Percentiles rank a stretch among this genome's conserved stretches.
Conservation (phyloP, 164 flowering plant species). For the Warburgia ugandensis region DNA sequence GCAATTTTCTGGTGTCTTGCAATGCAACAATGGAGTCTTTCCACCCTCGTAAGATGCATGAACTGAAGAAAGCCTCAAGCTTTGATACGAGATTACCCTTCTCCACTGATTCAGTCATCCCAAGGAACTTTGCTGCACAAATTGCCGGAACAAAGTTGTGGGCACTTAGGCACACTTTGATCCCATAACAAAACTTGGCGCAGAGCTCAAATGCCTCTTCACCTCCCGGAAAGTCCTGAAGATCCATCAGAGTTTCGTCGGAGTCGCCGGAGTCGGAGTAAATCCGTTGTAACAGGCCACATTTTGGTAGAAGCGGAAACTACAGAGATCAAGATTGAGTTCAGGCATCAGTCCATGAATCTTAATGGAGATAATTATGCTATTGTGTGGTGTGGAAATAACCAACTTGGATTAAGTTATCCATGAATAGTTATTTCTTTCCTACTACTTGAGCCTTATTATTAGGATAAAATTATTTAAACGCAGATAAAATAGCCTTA, state of each 20-base stretch:
- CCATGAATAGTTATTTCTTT: no score
- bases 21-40: conserved; percentile 69
- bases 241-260: conserved; percentile 27
- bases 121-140: conserved; percentile 80
- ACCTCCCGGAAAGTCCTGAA: conserved; percentile 83
- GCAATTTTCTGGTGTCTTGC: conserved; percentile 36
- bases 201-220: conserved; percentile 88
- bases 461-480: neutral
- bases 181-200: conserved; percentile 86
- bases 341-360: neutral
- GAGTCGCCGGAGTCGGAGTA: conserved; percentile 29
- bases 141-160: conserved; percentile 59
- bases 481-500: no score
- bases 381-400: no score
- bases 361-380: no score
- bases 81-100: conserved; percentile 60
- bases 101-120: conserved; percentile 69
- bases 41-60: conserved; percentile 90
- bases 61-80: conserved; percentile 66
- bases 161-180: conserved; percentile 63
- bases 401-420: no score
- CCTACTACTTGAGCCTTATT: neutral
- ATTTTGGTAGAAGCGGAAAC: conserved; percentile 68
- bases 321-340: conserved; percentile 24
- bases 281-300: conserved; percentile 66